Percentiles rank a stretch among this genome's conserved stretches.
phyloP scores from a whole-genome alignment of 345 rosid genomes.

The Litchi chinensis region DNA sequence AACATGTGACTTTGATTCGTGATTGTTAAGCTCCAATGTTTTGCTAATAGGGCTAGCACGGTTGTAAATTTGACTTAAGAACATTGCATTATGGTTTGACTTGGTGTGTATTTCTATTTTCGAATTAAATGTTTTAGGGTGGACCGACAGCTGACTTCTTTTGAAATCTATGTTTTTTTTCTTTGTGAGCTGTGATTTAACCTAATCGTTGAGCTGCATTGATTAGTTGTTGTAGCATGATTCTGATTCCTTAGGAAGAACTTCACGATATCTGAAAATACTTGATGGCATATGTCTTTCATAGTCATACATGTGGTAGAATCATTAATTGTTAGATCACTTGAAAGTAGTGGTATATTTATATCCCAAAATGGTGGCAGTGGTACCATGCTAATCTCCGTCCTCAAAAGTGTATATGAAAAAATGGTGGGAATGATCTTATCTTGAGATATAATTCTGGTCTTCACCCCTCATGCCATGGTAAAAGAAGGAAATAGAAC shows the following conservation, averaged over 20 bases:
- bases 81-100: background rate
- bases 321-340: background rate
- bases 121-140: background rate
- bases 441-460: background rate
- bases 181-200: background rate
- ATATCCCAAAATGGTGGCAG: background rate
- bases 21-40: background rate
- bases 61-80: slow-evolving; percentile 1
- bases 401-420: background rate
- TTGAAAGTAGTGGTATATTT: background rate
- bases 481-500: background rate
- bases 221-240: background rate
- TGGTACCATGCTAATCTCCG: background rate
- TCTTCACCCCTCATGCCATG: background rate
- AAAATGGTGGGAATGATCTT: background rate
- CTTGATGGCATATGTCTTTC: background rate
- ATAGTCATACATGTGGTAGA: background rate
- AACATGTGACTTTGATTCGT: no score
- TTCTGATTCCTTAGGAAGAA: background rate
- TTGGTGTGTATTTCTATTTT: background rate
- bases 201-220: background rate
- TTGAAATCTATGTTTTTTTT: background rate
- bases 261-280: background rate
- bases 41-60: background rate
- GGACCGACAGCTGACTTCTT: background rate